A percentile compares a stretch with the other conserved stretches of the same genome.
These are phyloP conservation scores for Zarea fungicola DNA, from an alignment of 2,329 filamentous ascomycete genomes.

Conservation along the genomic window DNA sequence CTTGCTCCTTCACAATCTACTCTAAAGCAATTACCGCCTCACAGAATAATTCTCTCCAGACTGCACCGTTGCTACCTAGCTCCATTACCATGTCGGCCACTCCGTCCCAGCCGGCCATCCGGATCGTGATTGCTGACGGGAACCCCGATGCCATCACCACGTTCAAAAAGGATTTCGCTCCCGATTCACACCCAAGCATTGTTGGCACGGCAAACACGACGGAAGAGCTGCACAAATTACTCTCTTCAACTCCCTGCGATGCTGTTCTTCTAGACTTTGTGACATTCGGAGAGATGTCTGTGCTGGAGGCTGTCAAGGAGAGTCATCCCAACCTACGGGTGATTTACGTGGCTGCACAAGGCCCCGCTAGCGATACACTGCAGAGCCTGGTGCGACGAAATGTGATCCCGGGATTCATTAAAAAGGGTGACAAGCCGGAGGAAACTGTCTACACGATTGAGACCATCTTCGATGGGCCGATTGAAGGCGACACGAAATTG, in stretches of 20 bases:
- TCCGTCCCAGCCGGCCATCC: no score
- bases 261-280: neutral
- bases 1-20: no score
- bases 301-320: neutral
- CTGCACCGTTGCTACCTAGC: no score
- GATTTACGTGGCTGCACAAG: slow-evolving; percentile 4
- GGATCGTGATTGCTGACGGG: slow-evolving; percentile 1
- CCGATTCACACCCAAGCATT: neutral
- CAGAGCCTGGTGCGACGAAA: slow-evolving; percentile 4
- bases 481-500: neutral
- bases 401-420: neutral
- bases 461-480: neutral
- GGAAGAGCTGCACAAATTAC: neutral
- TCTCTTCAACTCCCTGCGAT: neutral
- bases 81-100: no score
- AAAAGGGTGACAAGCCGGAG: slow-evolving; percentile 3
- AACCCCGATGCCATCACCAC: neutral
- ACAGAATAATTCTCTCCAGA: no score
- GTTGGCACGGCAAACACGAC: neutral
- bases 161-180: neutral
- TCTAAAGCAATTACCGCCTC: no score
- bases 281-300: neutral
- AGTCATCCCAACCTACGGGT: neutral
- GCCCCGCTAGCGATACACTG: slow-evolving; percentile 2
- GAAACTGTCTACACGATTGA: neutral